These are phyloP conservation scores for Ogataea ramenticola DNA, from an alignment of 805 yeast species.

Conservation along the genomic window DNA sequence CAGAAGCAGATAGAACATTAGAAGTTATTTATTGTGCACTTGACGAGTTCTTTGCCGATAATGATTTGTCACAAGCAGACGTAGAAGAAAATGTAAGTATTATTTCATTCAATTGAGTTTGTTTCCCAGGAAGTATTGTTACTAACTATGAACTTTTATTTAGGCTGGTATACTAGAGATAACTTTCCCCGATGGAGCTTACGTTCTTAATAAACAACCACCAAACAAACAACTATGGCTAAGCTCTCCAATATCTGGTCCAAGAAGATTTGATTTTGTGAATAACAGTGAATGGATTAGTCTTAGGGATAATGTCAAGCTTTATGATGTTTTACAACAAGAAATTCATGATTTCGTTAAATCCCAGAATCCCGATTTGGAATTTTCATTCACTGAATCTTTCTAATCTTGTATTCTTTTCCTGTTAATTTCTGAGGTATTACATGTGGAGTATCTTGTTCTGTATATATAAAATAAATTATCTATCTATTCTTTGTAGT, in stretches of 20 bases:
- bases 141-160: neutral
- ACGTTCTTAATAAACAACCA: slow-evolving; percentile 94
- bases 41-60: slow-evolving; percentile 57
- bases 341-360: slow-evolving; percentile 35
- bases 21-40: slow-evolving; percentile 61
- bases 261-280: slow-evolving; percentile 73
- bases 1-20: slow-evolving; percentile 56
- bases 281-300: slow-evolving; percentile 68
- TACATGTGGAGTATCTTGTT: too few species aligned
- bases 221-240: slow-evolving; percentile 97
- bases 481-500: too few species aligned
- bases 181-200: slow-evolving; percentile 70
- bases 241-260: slow-evolving; percentile 89
- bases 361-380: neutral
- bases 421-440: too few species aligned
- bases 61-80: slow-evolving; percentile 43
- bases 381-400: neutral
- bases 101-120: too few species aligned
- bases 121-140: too few species aligned
- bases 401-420: neutral
- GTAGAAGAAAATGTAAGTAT: slow-evolving; percentile 56
- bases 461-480: too few species aligned
- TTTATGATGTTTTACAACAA: slow-evolving; percentile 38
- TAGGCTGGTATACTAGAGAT: slow-evolving; percentile 71
- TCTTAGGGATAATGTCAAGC: slow-evolving; percentile 51